A percentile compares a stretch with the other conserved stretches of the same genome.
These are phyloP conservation scores for Diaporthe ampelina DNA, from an alignment of 2,329 filamentous ascomycete species.

Conservation along the genomic window DNA sequence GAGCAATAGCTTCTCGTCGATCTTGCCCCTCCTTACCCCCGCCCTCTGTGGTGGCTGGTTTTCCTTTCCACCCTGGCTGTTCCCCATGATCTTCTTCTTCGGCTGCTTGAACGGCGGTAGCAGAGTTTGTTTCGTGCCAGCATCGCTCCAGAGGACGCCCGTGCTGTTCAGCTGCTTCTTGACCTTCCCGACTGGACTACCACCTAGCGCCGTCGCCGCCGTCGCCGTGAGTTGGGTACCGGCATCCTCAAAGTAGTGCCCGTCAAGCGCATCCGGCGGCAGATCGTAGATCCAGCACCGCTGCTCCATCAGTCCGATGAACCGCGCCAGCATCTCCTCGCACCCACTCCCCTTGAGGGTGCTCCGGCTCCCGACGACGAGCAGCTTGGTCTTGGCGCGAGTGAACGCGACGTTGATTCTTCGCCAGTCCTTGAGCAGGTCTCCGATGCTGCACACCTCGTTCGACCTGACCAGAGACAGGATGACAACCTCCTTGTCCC, in stretches of 20 bases:
- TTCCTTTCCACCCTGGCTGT: constrained; percentile 54
- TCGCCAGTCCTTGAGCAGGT: constrained; percentile 90
- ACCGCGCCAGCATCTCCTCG: constrained; percentile 82
- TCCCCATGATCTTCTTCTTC: constrained; percentile 13
- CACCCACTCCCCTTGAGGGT: constrained; percentile 82
- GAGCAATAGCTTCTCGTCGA: constrained; percentile 73
- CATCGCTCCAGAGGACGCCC: constrained; percentile 20
- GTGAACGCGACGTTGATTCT: constrained; percentile 97
- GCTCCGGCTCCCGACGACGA: constrained; percentile 85
- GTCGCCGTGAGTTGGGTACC: constrained; percentile 61
- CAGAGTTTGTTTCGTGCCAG: constrained; percentile 12
- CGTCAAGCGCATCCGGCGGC: constrained; percentile 72
- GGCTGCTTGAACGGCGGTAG: constrained; percentile 27
- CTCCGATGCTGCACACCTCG: constrained; percentile 84
- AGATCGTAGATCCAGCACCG: constrained; percentile 86
- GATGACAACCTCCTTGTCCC: constrained; percentile 94
- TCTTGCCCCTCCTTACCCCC: constrained; percentile 68
- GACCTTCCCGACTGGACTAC: constrained; percentile 40
- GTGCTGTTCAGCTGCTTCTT: constrained; percentile 44
- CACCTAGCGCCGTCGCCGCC: constrained; percentile 42
- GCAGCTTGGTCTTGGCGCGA: constrained; percentile 89
- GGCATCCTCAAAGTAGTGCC: constrained; percentile 76
- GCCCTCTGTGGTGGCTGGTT: constrained; percentile 54
- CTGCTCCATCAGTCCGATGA: constrained; percentile 83
- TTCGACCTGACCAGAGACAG: constrained; percentile 92